These are phyloP conservation scores for Phytophthora quininea DNA, from an alignment of 352 stramenopile genomes.

Conservation along the genomic window DNA sequence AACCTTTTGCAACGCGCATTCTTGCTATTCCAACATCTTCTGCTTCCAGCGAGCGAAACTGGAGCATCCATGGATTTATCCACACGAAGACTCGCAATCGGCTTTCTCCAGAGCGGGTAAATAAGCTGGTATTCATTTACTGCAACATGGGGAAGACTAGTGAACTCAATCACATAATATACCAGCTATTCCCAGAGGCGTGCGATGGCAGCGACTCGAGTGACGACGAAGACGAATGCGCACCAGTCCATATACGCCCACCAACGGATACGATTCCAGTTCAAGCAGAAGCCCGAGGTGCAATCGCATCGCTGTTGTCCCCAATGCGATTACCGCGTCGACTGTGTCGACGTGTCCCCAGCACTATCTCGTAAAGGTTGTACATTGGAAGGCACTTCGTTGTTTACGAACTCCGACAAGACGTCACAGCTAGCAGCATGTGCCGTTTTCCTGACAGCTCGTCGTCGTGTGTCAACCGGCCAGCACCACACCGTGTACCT, in stretches of 20 bases:
- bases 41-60: conserved; percentile 27
- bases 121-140: conserved; percentile 30
- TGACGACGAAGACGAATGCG: not conserved
- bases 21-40: conserved; percentile 23
- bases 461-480: no score
- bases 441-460: no score
- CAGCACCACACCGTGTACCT: no score
- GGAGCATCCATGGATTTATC: conserved; percentile 16
- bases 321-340: no score
- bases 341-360: no score
- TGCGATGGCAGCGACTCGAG: conserved; percentile 9
- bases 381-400: no score
- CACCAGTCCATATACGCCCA: not conserved
- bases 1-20: conserved; percentile 13
- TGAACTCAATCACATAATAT: conserved; percentile 15
- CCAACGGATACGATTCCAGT: not conserved
- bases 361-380: no score
- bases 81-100: conserved; percentile 3
- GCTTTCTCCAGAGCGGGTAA: conserved; percentile 11
- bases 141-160: conserved; percentile 18
- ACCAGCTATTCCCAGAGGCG: conserved; percentile 22
- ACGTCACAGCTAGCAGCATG: no score
- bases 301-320: not conserved
- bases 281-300: not conserved
- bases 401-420: no score